phyloP scores from a whole-genome alignment of 148 eudicot species.

The Rhododendron griersonianum region DNA sequence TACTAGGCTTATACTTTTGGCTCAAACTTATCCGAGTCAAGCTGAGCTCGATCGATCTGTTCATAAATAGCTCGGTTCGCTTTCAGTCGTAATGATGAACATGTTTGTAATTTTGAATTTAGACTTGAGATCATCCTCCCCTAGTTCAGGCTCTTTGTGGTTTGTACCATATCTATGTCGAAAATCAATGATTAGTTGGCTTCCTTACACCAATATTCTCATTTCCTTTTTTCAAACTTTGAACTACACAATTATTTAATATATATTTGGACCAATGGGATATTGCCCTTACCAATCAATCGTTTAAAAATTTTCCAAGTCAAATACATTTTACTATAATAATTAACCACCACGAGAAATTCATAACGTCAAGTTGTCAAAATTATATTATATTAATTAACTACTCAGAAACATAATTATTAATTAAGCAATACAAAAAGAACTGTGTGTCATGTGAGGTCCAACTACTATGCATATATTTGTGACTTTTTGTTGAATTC shows the following conservation, averaged over 20 bases:
- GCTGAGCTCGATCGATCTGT: neutral
- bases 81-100: neutral
- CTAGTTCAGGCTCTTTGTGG: neutral
- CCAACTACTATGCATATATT: neutral
- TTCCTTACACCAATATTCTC: neutral
- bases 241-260: neutral
- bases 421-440: neutral
- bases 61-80: too few relatives aligned
- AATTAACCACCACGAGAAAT: neutral
- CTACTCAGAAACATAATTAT: neutral
- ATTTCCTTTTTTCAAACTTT: neutral
- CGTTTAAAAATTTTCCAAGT: neutral
- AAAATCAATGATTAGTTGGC: slow-evolving; percentile 1
- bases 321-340: neutral
- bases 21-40: neutral
- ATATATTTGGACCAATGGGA: neutral
- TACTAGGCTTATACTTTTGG: neutral
- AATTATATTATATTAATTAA: neutral
- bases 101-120: neutral
- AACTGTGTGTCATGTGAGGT: neutral
- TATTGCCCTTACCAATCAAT: neutral
- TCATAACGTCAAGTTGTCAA: neutral
- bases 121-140: neutral
- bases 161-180: neutral
- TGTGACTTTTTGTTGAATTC: neutral